Evolutionary conservation across 2,329 filamentous ascomycete genomes (phyloP).

Genomic region (Aureobasidium sp.): DNA sequence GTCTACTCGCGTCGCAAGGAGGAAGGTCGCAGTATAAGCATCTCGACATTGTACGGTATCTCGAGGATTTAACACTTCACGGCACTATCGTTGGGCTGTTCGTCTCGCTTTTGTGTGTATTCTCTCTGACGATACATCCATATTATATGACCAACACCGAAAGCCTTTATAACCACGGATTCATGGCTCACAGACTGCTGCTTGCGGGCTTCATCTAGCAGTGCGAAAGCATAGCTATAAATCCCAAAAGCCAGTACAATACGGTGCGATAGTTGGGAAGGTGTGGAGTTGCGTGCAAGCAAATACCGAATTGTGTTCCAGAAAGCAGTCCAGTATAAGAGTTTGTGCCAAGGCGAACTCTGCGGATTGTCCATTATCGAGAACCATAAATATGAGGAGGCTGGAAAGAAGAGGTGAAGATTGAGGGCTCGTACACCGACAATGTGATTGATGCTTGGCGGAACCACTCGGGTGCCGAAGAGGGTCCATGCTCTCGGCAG

Average conservation of each 20-base stretch:
- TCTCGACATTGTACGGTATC: neutral
- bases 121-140: neutral
- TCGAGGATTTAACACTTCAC: too few relatives aligned
- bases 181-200: neutral
- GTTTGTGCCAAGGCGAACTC: neutral
- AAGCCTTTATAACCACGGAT: neutral
- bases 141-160: neutral
- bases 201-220: neutral
- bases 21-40: neutral
- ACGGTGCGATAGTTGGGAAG: neutral
- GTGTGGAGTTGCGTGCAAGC: neutral
- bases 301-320: neutral
- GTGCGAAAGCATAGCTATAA: neutral
- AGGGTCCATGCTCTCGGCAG: neutral
- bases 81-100: neutral
- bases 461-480: neutral
- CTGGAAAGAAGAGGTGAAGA: neutral
- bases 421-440: neutral
- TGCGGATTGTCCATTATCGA: neutral
- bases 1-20: neutral
- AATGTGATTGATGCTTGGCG: neutral
- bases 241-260: neutral
- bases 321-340: neutral
- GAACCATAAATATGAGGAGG: neutral
- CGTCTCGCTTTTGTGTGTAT: neutral